These are phyloP conservation scores for Ophiostoma fasciatum DNA, from an alignment of 2,329 filamentous ascomycete species.

Conservation along the genomic window DNA sequence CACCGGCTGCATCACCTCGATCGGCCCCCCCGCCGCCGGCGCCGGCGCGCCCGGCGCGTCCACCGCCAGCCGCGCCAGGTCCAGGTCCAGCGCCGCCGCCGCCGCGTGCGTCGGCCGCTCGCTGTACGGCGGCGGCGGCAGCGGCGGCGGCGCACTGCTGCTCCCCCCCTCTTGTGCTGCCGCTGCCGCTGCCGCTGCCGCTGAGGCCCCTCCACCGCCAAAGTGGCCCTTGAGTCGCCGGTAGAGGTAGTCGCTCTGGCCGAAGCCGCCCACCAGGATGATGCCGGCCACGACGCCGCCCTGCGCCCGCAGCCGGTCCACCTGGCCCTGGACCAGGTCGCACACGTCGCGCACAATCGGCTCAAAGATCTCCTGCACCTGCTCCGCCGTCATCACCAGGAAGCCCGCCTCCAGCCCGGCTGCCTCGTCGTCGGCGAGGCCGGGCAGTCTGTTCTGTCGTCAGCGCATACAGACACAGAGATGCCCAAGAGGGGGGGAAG, in stretches of 20 bases:
- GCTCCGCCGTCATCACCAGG: slow-evolving; percentile 52
- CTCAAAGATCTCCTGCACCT: slow-evolving; percentile 61
- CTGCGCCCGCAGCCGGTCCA: slow-evolving; percentile 45
- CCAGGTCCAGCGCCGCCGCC: slow-evolving; percentile 2
- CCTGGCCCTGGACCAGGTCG: slow-evolving; percentile 53
- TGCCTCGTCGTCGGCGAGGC: slow-evolving; percentile 60
- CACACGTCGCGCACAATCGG: slow-evolving; percentile 59
- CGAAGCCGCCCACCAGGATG: slow-evolving; percentile 68
- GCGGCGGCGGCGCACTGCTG: background rate
- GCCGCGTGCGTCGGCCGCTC: slow-evolving; percentile 53
- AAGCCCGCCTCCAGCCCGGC: slow-evolving; percentile 64
- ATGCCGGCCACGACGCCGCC: slow-evolving; percentile 56
- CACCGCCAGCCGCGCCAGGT: background rate
- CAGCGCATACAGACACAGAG: background rate
- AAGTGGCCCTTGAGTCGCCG: slow-evolving; percentile 57
- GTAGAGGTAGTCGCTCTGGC: slow-evolving; percentile 65
- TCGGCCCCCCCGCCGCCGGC: slow-evolving; percentile 24
- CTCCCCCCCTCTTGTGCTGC: no score
- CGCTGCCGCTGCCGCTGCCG: no score
- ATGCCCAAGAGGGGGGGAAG: background rate
- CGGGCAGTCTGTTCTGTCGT: slow-evolving; percentile 58
- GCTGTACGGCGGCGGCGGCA: slow-evolving; percentile 47
- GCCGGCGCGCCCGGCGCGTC: background rate
- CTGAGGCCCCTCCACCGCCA: slow-evolving; percentile 21
- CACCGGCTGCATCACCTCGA: slow-evolving; percentile 70